Evolutionary conservation across 2,329 filamentous ascomycete species (phyloP).

Genomic region (Mycosphaerella sp.): DNA sequence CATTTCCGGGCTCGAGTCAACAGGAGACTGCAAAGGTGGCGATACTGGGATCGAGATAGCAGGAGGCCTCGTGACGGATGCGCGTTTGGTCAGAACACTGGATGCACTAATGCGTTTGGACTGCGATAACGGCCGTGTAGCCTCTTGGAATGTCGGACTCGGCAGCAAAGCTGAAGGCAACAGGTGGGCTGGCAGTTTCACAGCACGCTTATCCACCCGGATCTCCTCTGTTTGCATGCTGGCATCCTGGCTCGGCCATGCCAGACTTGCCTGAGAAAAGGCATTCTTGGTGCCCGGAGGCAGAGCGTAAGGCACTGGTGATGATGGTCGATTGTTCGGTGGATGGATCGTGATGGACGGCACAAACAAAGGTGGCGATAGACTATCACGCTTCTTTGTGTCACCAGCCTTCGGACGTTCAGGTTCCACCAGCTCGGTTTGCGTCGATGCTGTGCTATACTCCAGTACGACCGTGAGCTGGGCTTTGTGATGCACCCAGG

Average conservation of each 20-base stretch:
- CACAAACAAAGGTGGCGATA: conserved; percentile 29
- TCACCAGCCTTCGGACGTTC: conserved; percentile 28
- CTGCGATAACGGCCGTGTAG: conserved; percentile 10
- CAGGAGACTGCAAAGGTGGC: conserved; percentile 26
- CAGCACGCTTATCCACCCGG: conserved; percentile 68
- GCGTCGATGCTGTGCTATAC: conserved; percentile 31
- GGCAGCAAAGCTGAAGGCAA: conserved; percentile 69
- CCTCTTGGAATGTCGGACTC: conserved; percentile 37
- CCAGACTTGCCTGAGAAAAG: conserved; percentile 67
- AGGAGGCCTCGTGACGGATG: conserved; percentile 11
- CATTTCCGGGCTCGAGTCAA: conserved; percentile 24
- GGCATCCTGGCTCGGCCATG: conserved; percentile 45
- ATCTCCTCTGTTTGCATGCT: conserved; percentile 88
- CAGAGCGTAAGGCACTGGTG: conserved; percentile 68
- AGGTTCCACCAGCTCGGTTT: conserved; percentile 28
- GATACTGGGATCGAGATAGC: conserved; percentile 18
- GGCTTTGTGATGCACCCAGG: conserved; percentile 22
- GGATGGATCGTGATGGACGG: conserved; percentile 90
- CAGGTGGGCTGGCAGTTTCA: conserved; percentile 68
- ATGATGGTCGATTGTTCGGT: conserved; percentile 73
- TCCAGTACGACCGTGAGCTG: conserved; percentile 16
- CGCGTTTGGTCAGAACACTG: conserved; percentile 21
- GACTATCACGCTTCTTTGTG: conserved; percentile 26
- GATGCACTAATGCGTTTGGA: conserved; percentile 13
- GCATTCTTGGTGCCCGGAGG: conserved; percentile 76